Conservation (phyloP, 768 basidiomycete genomes). For the Lactarius hatsudake region DNA sequence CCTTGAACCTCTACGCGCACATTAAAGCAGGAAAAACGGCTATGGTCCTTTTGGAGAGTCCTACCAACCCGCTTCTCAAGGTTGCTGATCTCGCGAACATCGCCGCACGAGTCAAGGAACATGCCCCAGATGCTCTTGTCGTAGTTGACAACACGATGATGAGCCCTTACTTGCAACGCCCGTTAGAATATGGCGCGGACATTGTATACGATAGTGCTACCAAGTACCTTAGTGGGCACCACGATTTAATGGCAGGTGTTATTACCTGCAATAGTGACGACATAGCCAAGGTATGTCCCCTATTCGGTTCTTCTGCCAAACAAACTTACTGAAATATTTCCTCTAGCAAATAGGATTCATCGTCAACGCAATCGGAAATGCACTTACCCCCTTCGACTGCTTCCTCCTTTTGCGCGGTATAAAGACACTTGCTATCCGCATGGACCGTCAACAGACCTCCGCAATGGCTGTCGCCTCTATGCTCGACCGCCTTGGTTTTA, state of each 20-base stretch:
- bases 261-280: slow-evolving; percentile 92
- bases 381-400: slow-evolving; percentile 90
- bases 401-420: slow-evolving; percentile 94
- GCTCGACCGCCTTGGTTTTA: slow-evolving; percentile 81
- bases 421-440: slow-evolving; percentile 94
- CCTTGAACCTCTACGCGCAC: slow-evolving; percentile 56
- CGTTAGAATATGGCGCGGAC: slow-evolving; percentile 93
- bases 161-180: slow-evolving; percentile 96
- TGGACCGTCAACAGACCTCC: slow-evolving; percentile 89
- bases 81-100: slow-evolving; percentile 88
- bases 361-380: slow-evolving; percentile 93
- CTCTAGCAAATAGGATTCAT: slow-evolving; percentile 80
- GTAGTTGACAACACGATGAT: slow-evolving; percentile 99
- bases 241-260: slow-evolving; percentile 98
- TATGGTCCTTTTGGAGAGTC: slow-evolving; percentile 96
- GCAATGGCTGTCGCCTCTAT: slow-evolving; percentile 83
- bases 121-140: slow-evolving; percentile 74
- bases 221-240: slow-evolving; percentile 96
- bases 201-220: slow-evolving; percentile 98
- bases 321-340: background rate
- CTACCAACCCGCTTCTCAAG: slow-evolving; percentile 96
- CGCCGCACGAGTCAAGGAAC: slow-evolving; percentile 77
- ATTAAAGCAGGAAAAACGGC: slow-evolving; percentile 73
- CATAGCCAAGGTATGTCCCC: slow-evolving; percentile 64
- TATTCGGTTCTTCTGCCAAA: slow-evolving; percentile 18